Percentiles rank a stretch among this genome's conserved stretches.
These are phyloP conservation scores for Trypanosoma caninum DNA, from an alignment of 208 protist genomes.

Conservation along the genomic window DNA sequence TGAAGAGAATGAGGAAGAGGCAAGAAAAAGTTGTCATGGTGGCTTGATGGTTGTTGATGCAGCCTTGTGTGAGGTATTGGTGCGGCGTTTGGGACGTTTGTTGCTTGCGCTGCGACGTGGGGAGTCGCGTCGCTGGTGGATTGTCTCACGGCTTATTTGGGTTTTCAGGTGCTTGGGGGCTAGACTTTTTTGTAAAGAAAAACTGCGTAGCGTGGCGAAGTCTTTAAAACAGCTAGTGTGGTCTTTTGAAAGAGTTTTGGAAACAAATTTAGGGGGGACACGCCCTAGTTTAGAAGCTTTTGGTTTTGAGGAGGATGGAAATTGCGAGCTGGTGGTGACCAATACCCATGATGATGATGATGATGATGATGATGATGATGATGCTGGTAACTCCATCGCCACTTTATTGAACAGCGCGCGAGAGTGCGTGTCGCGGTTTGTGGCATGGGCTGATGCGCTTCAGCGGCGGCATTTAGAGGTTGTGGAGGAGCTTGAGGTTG, in stretches of 20 bases:
- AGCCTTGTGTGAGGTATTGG: neutral
- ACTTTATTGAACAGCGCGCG: neutral
- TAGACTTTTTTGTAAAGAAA: neutral
- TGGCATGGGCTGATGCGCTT: neutral
- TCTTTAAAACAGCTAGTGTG: slow-evolving; percentile 6
- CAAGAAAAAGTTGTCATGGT: neutral
- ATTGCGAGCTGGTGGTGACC: no score
- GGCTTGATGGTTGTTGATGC: slow-evolving; percentile 2
- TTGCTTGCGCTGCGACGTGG: slow-evolving; percentile 4
- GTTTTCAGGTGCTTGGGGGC: neutral
- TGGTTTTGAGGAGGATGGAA: neutral
- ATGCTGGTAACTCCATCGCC: neutral
- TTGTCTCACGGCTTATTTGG: slow-evolving; percentile 11
- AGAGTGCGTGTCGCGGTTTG: slow-evolving; percentile 8
- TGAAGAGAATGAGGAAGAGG: neutral
- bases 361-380: neutral
- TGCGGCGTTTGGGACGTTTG: neutral
- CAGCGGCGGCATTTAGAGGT: slow-evolving; percentile 28
- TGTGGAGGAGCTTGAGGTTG: slow-evolving; percentile 55
- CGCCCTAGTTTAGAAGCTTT: neutral
- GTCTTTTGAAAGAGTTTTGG: slow-evolving; percentile 10
- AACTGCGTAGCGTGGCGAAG: neutral
- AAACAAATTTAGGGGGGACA: no score
- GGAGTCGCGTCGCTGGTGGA: slow-evolving; percentile 10
- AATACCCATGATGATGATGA: neutral